Conservation (phyloP, 768 basidiomycete species). For the Rhodotorula sphaerocarpa region DNA sequence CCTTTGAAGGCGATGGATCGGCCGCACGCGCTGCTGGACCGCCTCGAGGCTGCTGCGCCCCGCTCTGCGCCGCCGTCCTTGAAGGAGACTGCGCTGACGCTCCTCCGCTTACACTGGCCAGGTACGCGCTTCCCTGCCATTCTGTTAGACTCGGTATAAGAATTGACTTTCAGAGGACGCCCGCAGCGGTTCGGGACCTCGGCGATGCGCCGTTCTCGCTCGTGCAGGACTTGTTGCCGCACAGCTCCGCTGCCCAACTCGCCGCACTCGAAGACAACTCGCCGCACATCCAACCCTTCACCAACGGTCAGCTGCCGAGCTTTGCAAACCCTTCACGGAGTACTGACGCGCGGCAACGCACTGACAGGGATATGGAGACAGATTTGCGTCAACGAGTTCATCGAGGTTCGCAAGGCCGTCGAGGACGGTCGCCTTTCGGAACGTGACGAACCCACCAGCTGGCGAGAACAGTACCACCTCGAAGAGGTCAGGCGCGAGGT, state of each 20-base stretch:
- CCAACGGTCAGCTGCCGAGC: conserved; percentile 6
- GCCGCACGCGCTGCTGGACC: neutral
- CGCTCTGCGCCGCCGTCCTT: neutral
- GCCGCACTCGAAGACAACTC: conserved; percentile 12
- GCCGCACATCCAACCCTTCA: conserved; percentile 7
- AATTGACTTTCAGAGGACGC: too few species aligned
- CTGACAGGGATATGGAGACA: conserved; percentile 16
- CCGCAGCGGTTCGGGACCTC: conserved; percentile 11
- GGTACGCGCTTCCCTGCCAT: neutral
- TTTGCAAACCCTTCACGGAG: neutral
- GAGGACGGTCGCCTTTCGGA: conserved; percentile 8
- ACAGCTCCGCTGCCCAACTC: conserved; percentile 12
- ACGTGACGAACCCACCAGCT: conserved; percentile 5
- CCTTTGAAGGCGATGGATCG: neutral
- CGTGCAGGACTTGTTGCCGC: neutral
- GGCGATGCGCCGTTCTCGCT: conserved; percentile 18
- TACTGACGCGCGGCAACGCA: neutral
- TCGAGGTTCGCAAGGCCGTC: conserved; percentile 20
- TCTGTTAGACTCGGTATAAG: too few species aligned
- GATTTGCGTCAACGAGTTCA: conserved; percentile 24
- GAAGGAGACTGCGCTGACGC: neutral
- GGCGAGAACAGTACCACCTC: conserved; percentile 7
- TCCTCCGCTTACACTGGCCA: neutral
- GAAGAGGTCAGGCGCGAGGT: conserved; percentile 20
- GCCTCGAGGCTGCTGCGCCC: neutral